These are phyloP conservation scores for Coemansia sp. DNA, from an alignment of 192 early-diverging fungal species.

Conservation along the genomic window DNA sequence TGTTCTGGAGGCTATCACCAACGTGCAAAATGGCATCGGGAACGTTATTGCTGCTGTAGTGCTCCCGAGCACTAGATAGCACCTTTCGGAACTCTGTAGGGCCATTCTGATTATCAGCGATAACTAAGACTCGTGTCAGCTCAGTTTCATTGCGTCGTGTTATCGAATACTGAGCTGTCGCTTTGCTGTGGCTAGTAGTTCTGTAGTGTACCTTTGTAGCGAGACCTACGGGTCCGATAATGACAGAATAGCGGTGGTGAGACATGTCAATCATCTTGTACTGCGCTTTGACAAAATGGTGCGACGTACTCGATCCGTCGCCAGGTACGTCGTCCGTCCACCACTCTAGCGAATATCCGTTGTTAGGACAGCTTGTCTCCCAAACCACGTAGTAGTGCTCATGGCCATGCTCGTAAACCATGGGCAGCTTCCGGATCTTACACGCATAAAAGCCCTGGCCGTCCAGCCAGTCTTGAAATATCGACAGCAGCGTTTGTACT, in stretches of 20 bases:
- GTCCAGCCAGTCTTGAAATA: slow-evolving; percentile 24
- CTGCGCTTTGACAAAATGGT: slow-evolving; percentile 22
- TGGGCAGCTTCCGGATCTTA: slow-evolving; percentile 34
- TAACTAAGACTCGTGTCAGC: slow-evolving; percentile 28
- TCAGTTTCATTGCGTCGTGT: slow-evolving; percentile 2
- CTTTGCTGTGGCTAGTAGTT: slow-evolving; percentile 19
- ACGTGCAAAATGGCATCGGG: slow-evolving; percentile 66
- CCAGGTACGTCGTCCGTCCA: slow-evolving; percentile 14
- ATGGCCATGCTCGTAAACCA: slow-evolving; percentile 47
- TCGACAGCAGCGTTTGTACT: slow-evolving; percentile 16
- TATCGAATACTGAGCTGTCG: slow-evolving; percentile 25
- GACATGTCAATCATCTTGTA: slow-evolving; percentile 28
- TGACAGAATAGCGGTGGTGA: slow-evolving; percentile 42
- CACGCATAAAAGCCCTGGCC: slow-evolving; percentile 30
- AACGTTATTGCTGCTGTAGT: slow-evolving; percentile 8
- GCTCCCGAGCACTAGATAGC: neutral
- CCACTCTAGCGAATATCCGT: slow-evolving; percentile 37
- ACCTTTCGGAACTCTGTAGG: slow-evolving; percentile 29
- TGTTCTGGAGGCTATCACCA: slow-evolving; percentile 70
- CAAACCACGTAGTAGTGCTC: slow-evolving; percentile 48
- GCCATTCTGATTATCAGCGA: slow-evolving; percentile 49
- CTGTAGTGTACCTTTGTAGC: slow-evolving; percentile 31
- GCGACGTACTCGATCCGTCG: neutral
- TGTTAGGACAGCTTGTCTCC: slow-evolving; percentile 42
- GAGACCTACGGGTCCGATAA: slow-evolving; percentile 32